A percentile compares a stretch with the other conserved stretches of the same genome.
These are phyloP conservation scores for Fraxinus sp. DNA, from an alignment of 305 asterid species.

Conservation along the genomic window DNA sequence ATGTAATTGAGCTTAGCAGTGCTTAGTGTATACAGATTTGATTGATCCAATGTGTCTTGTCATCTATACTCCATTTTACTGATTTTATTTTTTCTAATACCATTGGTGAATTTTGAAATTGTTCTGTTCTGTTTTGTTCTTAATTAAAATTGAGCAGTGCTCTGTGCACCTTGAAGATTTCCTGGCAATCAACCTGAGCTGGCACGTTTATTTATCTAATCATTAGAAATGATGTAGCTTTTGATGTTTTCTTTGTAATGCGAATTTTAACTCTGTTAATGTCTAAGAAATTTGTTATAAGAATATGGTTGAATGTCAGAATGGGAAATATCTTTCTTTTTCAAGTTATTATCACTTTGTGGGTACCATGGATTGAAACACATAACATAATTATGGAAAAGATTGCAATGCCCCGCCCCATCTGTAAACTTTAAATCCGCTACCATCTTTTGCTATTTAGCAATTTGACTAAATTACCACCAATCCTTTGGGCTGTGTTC, in stretches of 20 bases:
- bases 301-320: not conserved
- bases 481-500: not conserved
- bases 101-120: not conserved
- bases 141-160: not conserved
- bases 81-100: not conserved
- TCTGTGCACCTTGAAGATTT: not conserved
- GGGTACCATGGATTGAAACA: not conserved
- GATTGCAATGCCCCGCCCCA: not conserved
- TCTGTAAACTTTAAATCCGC: not conserved
- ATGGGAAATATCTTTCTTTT: not conserved
- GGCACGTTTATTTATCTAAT: not conserved
- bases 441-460: not conserved
- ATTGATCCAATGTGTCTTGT: not conserved
- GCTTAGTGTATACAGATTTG: not conserved
- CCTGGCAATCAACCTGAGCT: not conserved
- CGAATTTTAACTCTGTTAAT: not conserved
- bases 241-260: not conserved
- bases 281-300: not conserved
- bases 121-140: not conserved
- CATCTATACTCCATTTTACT: not conserved
- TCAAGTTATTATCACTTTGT: not conserved
- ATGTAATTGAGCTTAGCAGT: not conserved
- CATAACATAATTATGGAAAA: not conserved
- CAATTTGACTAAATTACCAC: not conserved
- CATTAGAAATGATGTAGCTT: not conserved